Conservation (phyloP, 768 basidiomycete genomes). For the Mycena epipterygia region DNA sequence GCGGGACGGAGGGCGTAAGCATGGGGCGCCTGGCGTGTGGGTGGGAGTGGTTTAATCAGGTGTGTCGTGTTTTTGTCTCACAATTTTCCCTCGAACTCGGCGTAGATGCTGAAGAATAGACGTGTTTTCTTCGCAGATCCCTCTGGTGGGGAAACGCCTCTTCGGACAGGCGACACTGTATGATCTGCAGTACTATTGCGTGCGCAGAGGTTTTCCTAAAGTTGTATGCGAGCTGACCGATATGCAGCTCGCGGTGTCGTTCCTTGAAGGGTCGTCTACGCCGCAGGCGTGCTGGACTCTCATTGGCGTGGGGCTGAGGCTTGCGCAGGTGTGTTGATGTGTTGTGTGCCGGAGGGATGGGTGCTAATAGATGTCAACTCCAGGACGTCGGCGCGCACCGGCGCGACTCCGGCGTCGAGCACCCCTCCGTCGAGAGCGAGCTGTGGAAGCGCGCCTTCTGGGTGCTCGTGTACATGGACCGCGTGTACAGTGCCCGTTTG, state of each 20-base stretch:
- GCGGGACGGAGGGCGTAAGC: not conserved
- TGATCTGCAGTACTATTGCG: conserved; percentile 79
- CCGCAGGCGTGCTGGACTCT: too few species aligned
- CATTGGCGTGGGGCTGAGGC: conserved; percentile 67
- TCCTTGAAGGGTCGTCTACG: conserved; percentile 67
- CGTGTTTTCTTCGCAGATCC: conserved; percentile 27
- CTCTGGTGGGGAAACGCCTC: conserved; percentile 74
- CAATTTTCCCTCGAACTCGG: too few species aligned
- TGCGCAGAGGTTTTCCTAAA: conserved; percentile 45
- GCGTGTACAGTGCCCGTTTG: conserved; percentile 60
- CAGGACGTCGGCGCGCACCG: too few species aligned
- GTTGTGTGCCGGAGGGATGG: conserved; percentile 58
- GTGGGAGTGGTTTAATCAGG: conserved; percentile 79
- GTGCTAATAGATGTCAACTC: conserved; percentile 11
- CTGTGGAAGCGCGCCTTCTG: conserved; percentile 82
- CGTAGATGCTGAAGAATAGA: not conserved
- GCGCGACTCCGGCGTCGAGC: conserved; percentile 44
- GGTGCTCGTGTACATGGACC: conserved; percentile 56
- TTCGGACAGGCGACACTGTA: conserved; percentile 74
- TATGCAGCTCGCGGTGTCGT: conserved; percentile 64
- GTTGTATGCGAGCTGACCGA: not conserved
- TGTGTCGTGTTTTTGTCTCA: conserved; percentile 32
- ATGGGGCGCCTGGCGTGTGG: conserved; percentile 59
- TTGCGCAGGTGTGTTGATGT: conserved; percentile 45
- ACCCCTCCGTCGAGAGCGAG: conserved; percentile 70